These are phyloP conservation scores for Oidiodendron maius DNA, from an alignment of 495 filamentous ascomycete genomes.

Conservation along the genomic window DNA sequence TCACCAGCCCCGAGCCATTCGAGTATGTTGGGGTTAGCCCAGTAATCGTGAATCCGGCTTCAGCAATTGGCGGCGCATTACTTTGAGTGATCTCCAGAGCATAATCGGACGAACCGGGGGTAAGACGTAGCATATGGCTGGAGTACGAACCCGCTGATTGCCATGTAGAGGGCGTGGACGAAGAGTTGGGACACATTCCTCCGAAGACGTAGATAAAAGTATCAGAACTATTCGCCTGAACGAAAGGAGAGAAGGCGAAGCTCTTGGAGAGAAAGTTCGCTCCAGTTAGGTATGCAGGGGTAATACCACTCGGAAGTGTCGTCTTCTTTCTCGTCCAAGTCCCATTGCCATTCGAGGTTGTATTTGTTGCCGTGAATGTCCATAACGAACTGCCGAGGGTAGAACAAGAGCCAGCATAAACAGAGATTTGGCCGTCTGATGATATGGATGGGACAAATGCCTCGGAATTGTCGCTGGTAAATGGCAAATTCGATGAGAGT, in stretches of 20 bases:
- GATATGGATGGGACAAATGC: constrained; percentile 57
- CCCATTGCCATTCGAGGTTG: constrained; percentile 43
- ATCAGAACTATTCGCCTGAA: constrained; percentile 39
- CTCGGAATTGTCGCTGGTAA: constrained; percentile 34
- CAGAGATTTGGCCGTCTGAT: constrained; percentile 56
- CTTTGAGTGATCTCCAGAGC: constrained; percentile 16
- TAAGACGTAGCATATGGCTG: constrained; percentile 61
- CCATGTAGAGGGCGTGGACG: constrained; percentile 41
- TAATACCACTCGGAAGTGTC: constrained; percentile 12
- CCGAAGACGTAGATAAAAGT: constrained; percentile 69
- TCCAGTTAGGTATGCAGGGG: constrained; percentile 31
- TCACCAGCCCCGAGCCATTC: constrained; percentile 43
- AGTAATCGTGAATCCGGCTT: constrained; percentile 84
- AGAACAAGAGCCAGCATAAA: constrained; percentile 65
- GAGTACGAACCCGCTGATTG: constrained; percentile 68
- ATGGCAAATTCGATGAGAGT: constrained; percentile 59
- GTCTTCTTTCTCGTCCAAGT: constrained; percentile 41
- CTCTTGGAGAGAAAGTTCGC: constrained; percentile 62
- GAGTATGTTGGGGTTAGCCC: constrained; percentile 59
- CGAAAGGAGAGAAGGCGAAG: constrained; percentile 58
- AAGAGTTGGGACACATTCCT: constrained; percentile 72
- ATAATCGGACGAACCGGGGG: constrained; percentile 26
- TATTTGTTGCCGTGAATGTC: constrained; percentile 37
- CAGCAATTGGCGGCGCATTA: constrained; percentile 56
- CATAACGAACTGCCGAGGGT: constrained; percentile 42